Evolutionary conservation across 2,329 filamentous ascomycete species (phyloP), one percentile per base, ranked within the genome.

Genomic region (Aspergillus bombycis): DNA sequence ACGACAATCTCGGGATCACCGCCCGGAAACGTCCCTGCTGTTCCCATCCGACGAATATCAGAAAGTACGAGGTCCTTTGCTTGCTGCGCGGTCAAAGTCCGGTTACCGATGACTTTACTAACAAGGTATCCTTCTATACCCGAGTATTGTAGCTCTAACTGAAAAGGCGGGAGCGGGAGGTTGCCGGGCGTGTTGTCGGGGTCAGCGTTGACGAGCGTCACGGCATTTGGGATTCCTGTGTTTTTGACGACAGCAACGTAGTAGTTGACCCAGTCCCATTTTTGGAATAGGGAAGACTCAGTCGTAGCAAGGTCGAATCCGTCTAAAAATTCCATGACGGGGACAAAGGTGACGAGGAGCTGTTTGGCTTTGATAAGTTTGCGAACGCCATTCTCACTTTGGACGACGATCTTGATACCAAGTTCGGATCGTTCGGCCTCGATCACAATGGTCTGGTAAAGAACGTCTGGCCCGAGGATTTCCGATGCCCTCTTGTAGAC

Each of bases 231-330:
- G 6, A 83, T 55, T 1, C 78, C 78, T 3, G 78, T 80, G 50
- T 80, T 78, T 2, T 72, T 73, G 4, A 83, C 53, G 0, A 83
- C 55, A 4, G 66, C 71, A 4, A 73, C 75, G 65, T 79, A 83
- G 72, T 80, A 82, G 1, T 67, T 75, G 0, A 65, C 74, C 60
- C 75, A 74, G n/a, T 57, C 63, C 64, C 81, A 80, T 60, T 80
- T 73, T 3, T 60, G 21, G 63, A 82, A 80, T 11, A 81, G 67
- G 0, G 48, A 26, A 1, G 21, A 57, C 61, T 85, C 82, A 0
- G 66, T 45, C 0, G 55, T 1, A 41, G 67, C 70, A 7, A 84
- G 70, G 60, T 79, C 78, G 63, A 81, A 80, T 0, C 67, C 69
- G 77, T 43, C 5, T 14, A 80, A 66, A 52, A 77, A 78, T 8